Evolutionary conservation across 2,329 filamentous ascomycete species (phyloP), one percentile per base, ranked within the genome.

Genomic region (Aspergillus fumigatiaffinis): DNA sequence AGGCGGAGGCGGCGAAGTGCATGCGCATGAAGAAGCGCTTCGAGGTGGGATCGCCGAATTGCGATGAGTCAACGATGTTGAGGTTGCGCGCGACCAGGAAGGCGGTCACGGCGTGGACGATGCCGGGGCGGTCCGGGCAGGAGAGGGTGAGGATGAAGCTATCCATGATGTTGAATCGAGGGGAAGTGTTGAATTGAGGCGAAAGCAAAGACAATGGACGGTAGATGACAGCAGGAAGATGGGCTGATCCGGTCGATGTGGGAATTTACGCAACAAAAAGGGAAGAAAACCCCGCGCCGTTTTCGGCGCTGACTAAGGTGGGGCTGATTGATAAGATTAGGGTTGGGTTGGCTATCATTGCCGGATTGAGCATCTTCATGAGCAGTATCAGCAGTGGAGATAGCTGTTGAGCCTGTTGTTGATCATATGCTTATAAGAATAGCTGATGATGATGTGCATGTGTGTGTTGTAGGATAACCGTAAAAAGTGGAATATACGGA

Each of bases 11-110:
- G 9, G 85, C 87, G 67, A 93, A 93, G 74, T 92, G 90, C 66
- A 93, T 89, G 71, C 90, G 85, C 90, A 94, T 93, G 79, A 94
- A 94, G 80, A 94, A 94, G 57, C 83, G 87, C 71, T 89, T 79
- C 21, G 87, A 89, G 25, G 80, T 83, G 26, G 86, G 84, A 75
- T 93, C 90, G 46, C 86, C 89, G 80, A 91, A 94, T 77, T 94
- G 90, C 76, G 92, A 90, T 62, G 92, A 84, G 76, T 94, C 89
- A 62, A 93, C 80, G 71, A 94, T 90, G 76, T 92, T 94, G 76
- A 92, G 82, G 67, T 85, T 83, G 73, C 90, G 84, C 60, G 82
- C 76, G 50, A 89, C 88, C 61, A 94, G 84, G 66, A 93, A 82
- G 60, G 87, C 89, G 7, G 90, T 93, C 63, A 94, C 90, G 55